Percentiles rank a stretch among this genome's conserved stretches.
phyloP scores from a whole-genome alignment of 2,329 filamentous ascomycete species.

The Phaeosphaeria sp. region DNA sequence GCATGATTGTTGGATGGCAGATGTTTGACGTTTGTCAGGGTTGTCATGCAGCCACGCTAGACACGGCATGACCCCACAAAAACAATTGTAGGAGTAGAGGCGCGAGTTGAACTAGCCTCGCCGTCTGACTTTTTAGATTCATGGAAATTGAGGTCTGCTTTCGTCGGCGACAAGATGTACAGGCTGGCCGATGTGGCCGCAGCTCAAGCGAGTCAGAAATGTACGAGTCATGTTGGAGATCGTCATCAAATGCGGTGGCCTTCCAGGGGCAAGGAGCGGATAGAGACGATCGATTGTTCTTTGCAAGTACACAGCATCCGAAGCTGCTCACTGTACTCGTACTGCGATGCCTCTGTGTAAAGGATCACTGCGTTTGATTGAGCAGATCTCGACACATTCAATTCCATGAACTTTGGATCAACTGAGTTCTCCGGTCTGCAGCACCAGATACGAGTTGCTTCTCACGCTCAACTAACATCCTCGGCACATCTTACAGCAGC shows the following conservation, averaged over 20 bases:
- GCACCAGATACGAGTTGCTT: too few relatives aligned
- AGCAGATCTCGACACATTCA: too few relatives aligned
- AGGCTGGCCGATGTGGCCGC: background rate
- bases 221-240: background rate
- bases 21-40: conserved; percentile 1
- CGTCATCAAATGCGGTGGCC: background rate
- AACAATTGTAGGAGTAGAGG: background rate
- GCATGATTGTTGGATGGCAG: background rate
- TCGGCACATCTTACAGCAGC: background rate
- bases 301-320: background rate
- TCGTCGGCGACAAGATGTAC: background rate
- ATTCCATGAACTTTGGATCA: too few relatives aligned
- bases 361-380: too few relatives aligned
- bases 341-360: too few relatives aligned
- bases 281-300: background rate
- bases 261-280: background rate
- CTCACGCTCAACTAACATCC: too few relatives aligned
- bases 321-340: too few relatives aligned
- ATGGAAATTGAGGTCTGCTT: background rate
- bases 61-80: conserved; percentile 3
- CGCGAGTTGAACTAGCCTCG: background rate
- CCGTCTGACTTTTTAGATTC: background rate
- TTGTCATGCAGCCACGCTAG: conserved; percentile 2
- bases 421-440: too few relatives aligned
- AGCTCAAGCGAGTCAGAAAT: background rate